Percentiles rank a stretch among this genome's conserved stretches.
These are phyloP conservation scores for Fusarium hainanense DNA, from an alignment of 2,329 filamentous ascomycete genomes.

Conservation along the genomic window DNA sequence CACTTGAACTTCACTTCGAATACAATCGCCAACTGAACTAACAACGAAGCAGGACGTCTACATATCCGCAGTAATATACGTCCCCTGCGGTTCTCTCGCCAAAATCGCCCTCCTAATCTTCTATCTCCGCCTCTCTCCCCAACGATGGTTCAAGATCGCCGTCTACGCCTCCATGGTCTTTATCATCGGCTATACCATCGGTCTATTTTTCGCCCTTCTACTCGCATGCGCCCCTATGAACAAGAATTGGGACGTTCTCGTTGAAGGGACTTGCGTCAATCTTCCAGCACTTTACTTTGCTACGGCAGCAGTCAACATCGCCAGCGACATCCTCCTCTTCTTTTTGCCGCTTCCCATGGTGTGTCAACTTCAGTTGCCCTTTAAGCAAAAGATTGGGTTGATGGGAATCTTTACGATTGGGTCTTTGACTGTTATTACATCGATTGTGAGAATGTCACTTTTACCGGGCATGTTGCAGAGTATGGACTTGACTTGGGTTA, in stretches of 20 bases:
- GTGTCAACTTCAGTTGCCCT: conserved; percentile 57
- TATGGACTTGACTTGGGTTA: conserved; percentile 47
- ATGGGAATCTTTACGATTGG: conserved; percentile 58
- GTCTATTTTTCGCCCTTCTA: conserved; percentile 50
- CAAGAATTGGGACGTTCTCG: conserved; percentile 47
- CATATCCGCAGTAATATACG: conserved; percentile 47
- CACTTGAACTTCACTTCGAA: fast-evolving
- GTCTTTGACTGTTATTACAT: conserved; percentile 51
- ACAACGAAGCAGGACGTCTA: conserved; percentile 42
- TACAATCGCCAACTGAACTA: neutral
- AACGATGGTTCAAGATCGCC: conserved; percentile 48
- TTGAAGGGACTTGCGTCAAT: conserved; percentile 55
- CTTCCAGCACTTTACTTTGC: conserved; percentile 60
- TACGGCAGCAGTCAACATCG: conserved; percentile 60
- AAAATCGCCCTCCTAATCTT: conserved; percentile 55
- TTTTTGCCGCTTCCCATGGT: conserved; percentile 60
- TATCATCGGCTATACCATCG: conserved; percentile 48
- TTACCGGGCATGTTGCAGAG: conserved; percentile 44
- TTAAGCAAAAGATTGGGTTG: conserved; percentile 59
- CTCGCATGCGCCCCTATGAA: conserved; percentile 53
- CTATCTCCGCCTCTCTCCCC: conserved; percentile 53
- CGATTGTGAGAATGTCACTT: conserved; percentile 46
- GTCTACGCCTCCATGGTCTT: conserved; percentile 48
- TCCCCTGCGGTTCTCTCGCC: conserved; percentile 50
- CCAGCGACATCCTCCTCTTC: conserved; percentile 60